These are phyloP conservation scores for Paramecium biaurelia DNA, from an alignment of 73 alveolate species.

Conservation along the genomic window DNA sequence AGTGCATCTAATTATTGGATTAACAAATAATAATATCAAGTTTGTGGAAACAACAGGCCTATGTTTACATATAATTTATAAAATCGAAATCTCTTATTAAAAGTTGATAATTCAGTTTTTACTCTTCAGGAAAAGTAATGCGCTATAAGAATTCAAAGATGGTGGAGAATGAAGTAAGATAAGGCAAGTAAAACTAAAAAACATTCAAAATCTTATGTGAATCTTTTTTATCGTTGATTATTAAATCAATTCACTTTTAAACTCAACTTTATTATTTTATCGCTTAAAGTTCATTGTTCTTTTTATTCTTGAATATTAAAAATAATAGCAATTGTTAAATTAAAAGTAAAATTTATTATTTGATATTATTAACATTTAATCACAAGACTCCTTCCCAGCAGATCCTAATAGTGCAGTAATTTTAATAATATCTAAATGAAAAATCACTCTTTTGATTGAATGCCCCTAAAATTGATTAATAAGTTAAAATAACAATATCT, in stretches of 20 bases:
- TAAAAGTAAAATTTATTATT: no score
- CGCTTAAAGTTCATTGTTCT: neutral
- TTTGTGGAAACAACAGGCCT: neutral
- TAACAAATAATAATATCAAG: neutral
- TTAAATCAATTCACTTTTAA: neutral
- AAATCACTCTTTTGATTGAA: no score
- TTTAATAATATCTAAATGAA: no score
- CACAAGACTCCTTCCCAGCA: no score
- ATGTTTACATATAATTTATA: neutral
- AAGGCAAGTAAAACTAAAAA: neutral
- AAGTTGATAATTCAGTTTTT: neutral
- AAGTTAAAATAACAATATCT: no score
- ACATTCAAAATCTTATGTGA: neutral
- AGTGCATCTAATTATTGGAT: conserved; percentile 5
- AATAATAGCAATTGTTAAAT: no score
- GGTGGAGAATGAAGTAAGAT: neutral
- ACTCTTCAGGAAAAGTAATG: neutral
- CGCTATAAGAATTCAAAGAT: conserved; percentile 12
- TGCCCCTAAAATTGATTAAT: no score
- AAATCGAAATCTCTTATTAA: neutral
- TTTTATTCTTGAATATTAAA: no score
- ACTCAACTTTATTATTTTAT: no score
- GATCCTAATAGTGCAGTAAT: no score
- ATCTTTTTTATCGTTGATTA: conserved; percentile 6
- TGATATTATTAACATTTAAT: no score